Base-by-base conservation (phyloP, 306 rosid genomes). In the Cotoneaster glaucophyllus region DNA sequence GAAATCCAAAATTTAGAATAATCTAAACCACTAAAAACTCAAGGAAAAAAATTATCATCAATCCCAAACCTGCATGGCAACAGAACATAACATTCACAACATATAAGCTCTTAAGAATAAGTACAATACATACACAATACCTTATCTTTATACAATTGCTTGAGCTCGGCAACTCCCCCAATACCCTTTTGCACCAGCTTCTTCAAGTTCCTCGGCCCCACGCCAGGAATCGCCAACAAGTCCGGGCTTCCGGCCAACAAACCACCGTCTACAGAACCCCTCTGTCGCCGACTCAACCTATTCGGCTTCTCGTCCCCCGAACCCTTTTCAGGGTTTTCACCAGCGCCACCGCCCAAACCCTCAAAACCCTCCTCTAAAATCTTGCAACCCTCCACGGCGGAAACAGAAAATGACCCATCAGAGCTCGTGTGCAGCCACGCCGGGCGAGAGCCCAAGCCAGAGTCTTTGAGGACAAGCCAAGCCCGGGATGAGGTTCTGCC, bases 201-300 rank as follows among this genome's bases (percentile, higher is more conserved):
- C 80, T 83, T 85, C 86, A 92, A 81, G 86, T 95, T 95, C 70
- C 97, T 87, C 22, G 96, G 98, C 62, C 98, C 97, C 37, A 95
- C 97, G 1, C 97, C 98, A 0, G 97, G 97, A 83, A 95, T 92
- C 3, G 97, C 83, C 90, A 95, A 70, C 86, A 95, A 89, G 76
- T 95, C 97, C 54, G 98, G 97, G 79, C 83, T 88, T n/a, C 87
- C 84, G 1, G 82, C 76, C 24, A 80, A 21, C 22, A 75, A 74
- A 25, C 81, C 82, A 41, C 83, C 82, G 61, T 56, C 52, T 5
- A 86, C 67, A 19, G 85, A 62, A 45, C 88, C 53, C 77, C 83
- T 87, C 63, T 84, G 93, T 77, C 92, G 81, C 82, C 97, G 62
- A 26, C 21, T 84, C 32, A 86, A 64, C 71, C 67, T 78, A 31